Percentiles rank a stretch among this genome's conserved stretches.
Evolutionary conservation across 1,284 basidiomycete species (phyloP).

Genomic region (Austroboletus novae-zelandiae): DNA sequence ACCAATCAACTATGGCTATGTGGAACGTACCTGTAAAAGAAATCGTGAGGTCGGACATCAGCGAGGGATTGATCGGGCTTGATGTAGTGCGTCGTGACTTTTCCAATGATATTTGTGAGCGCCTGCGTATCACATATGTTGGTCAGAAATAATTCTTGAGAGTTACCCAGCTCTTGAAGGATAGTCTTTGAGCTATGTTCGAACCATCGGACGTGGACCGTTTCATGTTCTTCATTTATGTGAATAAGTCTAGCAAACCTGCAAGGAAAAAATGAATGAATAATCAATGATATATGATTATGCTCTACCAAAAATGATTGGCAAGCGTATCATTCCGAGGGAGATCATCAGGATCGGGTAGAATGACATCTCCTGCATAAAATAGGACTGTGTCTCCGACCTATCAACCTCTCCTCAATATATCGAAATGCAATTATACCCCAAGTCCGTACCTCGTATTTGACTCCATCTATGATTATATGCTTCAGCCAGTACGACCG

Average conservation of each 20-base stretch:
- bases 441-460: constrained; percentile 22
- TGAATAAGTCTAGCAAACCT: constrained; percentile 68
- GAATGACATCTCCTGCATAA: constrained; percentile 36
- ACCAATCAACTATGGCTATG: not conserved
- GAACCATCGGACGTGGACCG: constrained; percentile 67
- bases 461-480: constrained; percentile 27
- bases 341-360: constrained; percentile 33
- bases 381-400: constrained; percentile 56
- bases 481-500: constrained; percentile 30
- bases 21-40: constrained; percentile 53
- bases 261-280: not conserved
- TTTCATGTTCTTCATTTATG: constrained; percentile 42
- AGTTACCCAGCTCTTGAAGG: constrained; percentile 54
- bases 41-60: constrained; percentile 39
- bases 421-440: constrained; percentile 23
- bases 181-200: constrained; percentile 60
- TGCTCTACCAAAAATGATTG: constrained; percentile 59
- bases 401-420: constrained; percentile 32
- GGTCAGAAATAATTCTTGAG: constrained; percentile 63
- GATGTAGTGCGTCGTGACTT: constrained; percentile 42
- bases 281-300: not conserved
- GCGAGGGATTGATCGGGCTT: constrained; percentile 12
- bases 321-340: constrained; percentile 40
- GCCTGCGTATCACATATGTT: constrained; percentile 48
- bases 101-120: constrained; percentile 42